phyloP scores from a whole-genome alignment of 2,329 filamentous ascomycete species.

The Xylaria sp. region DNA sequence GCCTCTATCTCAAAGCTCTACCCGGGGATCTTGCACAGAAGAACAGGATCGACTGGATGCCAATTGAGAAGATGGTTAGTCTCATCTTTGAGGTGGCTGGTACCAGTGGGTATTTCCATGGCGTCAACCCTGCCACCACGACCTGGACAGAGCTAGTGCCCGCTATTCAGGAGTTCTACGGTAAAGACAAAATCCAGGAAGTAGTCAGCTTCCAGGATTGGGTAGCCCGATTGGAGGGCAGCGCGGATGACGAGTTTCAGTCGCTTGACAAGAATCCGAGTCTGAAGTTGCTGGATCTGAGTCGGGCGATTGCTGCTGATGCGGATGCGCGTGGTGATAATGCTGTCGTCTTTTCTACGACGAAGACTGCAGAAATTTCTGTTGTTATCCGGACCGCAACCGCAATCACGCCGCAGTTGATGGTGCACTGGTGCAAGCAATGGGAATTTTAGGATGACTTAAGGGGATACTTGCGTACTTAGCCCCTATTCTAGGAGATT shows the following conservation, averaged over 20 bases:
- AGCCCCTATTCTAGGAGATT: no score
- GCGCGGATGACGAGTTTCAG: constrained; percentile 49
- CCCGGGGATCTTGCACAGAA: constrained; percentile 57
- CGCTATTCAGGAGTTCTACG: constrained; percentile 55
- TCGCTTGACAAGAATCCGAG: constrained; percentile 58
- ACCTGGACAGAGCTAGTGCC: constrained; percentile 56
- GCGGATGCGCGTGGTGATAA: constrained; percentile 16
- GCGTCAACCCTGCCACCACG: constrained; percentile 57
- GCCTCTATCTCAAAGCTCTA: constrained; percentile 58
- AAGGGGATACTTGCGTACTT: no score
- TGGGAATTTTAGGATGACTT: no score
- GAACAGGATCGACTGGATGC: constrained; percentile 37
- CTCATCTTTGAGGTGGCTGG: no score
- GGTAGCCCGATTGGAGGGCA: constrained; percentile 58
- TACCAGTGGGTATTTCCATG: constrained; percentile 26
- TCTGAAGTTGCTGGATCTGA: constrained; percentile 64
- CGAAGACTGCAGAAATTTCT: no score
- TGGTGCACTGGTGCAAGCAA: no score
- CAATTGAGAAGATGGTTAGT: no score
- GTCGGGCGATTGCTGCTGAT: constrained; percentile 49
- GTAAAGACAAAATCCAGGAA: constrained; percentile 50
- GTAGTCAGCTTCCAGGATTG: constrained; percentile 58
- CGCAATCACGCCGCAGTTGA: no score
- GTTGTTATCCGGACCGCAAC: no score
- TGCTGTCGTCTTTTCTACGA: not conserved